These are phyloP conservation scores for Gossypium schwendimanii DNA, from an alignment of 441 rosid species.

Conservation along the genomic window DNA sequence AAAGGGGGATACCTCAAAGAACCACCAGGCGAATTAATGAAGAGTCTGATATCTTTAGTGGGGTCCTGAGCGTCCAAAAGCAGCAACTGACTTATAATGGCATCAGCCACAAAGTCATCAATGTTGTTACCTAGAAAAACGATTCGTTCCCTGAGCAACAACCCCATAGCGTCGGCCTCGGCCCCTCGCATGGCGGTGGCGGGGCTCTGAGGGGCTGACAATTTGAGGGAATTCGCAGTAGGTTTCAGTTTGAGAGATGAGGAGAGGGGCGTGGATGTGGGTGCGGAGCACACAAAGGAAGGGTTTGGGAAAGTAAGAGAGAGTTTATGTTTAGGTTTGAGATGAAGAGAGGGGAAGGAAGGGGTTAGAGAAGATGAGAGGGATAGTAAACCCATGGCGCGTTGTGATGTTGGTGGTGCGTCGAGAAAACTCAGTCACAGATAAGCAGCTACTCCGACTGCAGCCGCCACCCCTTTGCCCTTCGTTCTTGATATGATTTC, in stretches of 20 bases:
- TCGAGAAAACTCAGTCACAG: neutral
- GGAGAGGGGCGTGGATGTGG: slow-evolving; percentile 27
- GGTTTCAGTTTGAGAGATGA: slow-evolving; percentile 35
- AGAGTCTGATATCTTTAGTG: slow-evolving; percentile 79
- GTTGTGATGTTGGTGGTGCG: slow-evolving; percentile 14
- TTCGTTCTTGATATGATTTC: neutral
- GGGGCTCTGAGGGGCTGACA: slow-evolving; percentile 43
- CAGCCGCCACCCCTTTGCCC: neutral
- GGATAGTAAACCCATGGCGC: slow-evolving; percentile 52
- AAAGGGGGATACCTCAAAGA: slow-evolving; percentile 59
- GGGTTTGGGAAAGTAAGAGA: slow-evolving; percentile 18
- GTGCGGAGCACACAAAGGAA: slow-evolving; percentile 18
- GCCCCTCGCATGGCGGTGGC: slow-evolving; percentile 59
- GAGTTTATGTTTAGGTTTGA: neutral
- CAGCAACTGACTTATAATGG: slow-evolving; percentile 72
- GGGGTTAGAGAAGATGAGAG: slow-evolving; percentile 40
- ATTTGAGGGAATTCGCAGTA: slow-evolving; percentile 18
- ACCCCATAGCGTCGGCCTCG: slow-evolving; percentile 74
- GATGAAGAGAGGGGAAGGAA: slow-evolving; percentile 10
- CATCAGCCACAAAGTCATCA: slow-evolving; percentile 83
- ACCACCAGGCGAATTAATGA: slow-evolving; percentile 79
- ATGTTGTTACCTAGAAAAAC: slow-evolving; percentile 67
- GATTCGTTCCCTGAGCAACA: slow-evolving; percentile 74
- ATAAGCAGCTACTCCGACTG: neutral
- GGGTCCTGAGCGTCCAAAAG: slow-evolving; percentile 87